Base-by-base conservation (phyloP, 1,284 basidiomycete species). In the Apiotrichum gracile region DNA sequence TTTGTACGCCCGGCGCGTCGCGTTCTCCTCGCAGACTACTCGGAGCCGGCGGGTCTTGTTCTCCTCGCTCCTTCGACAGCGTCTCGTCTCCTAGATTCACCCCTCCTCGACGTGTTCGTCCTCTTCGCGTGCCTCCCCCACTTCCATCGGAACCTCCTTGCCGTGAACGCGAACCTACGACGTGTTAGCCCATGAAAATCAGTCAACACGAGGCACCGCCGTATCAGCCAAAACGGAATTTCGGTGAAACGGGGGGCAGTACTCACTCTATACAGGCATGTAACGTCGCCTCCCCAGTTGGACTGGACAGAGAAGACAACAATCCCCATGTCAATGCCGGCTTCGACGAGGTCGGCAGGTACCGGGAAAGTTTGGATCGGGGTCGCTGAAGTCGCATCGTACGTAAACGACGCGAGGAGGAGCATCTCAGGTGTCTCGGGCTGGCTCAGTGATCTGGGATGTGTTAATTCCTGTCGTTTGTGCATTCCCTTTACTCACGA, bases 281-380 rank as follows among this genome's bases (percentile, higher is more conserved):
- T 97, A 67, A 82, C 88, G 58, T 85, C 83, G 66, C 81, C 81
- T 26, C 93, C 94, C 84, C 91, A 94, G 69, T 97, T 97, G 67
- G 79, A 86, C 69, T 83, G 79, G 61, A 97, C 77, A 60, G 82
- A 76, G 65, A 96, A 78, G 52, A 87, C 82, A 17, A 97, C 86
- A 43, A 91, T 77, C 1, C 86, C 85, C 63, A 91, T 85, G 67
- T 89, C 87, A 50, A 94, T 78, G 6, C 81, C 83, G 17, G 91
- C 77, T 14, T 81, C 81, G 48, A 76, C 78, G 24, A 91, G 79
- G 45, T 85, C 85, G 47, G 81, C 75, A 0, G 81, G 78, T 4
- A 91, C 83, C 8, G 85, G 79, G 80, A 94, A 97, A 1, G 88
- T 92, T 78, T 97, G 93, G 38, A 93, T 81, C 55, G 87, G 82